These are phyloP conservation scores for Barnettozyma sp. DNA, from an alignment of 805 yeast genomes.

Conservation along the genomic window DNA sequence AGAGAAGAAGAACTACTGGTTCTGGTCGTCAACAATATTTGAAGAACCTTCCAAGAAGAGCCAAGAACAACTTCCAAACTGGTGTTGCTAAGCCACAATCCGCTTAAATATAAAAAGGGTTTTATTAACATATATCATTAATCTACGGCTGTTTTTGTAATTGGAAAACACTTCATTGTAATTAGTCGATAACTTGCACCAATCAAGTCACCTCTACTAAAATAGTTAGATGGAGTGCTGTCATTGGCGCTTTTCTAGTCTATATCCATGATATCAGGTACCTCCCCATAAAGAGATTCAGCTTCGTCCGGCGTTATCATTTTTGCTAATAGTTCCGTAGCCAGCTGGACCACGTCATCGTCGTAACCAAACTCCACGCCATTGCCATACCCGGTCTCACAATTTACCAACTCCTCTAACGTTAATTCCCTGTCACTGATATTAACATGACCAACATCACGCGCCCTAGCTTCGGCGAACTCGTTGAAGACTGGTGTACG, in stretches of 20 bases:
- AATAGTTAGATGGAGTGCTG: too few relatives aligned
- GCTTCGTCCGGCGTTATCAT: conserved; percentile 73
- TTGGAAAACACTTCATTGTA: conserved; percentile 2
- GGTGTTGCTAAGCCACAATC: conserved; percentile 65
- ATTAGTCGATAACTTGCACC: neutral
- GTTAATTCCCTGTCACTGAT: conserved; percentile 24
- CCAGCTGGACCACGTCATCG: conserved; percentile 55
- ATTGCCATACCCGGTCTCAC: conserved; percentile 42
- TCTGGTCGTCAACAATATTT: conserved; percentile 99
- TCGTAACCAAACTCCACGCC: conserved; percentile 60
- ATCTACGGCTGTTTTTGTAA: conserved; percentile 5
- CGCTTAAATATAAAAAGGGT: conserved; percentile 28
- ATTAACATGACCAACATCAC: conserved; percentile 31
- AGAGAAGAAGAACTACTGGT: conserved; percentile 99
- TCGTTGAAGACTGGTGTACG: conserved; percentile 34
- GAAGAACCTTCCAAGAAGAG: conserved; percentile 95
- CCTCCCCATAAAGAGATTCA: conserved; percentile 55
- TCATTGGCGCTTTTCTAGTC: too few relatives aligned
- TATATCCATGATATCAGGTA: conserved; percentile 32
- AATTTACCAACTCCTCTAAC: conserved; percentile 15
- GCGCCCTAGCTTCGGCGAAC: conserved; percentile 36
- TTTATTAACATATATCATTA: conserved; percentile 11
- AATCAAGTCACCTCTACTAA: too few relatives aligned
- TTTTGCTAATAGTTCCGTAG: conserved; percentile 62
- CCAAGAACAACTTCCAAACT: conserved; percentile 98